phyloP scores from a whole-genome alignment of 2,329 filamentous ascomycete species.

The Phyllosticta capitalensis region DNA sequence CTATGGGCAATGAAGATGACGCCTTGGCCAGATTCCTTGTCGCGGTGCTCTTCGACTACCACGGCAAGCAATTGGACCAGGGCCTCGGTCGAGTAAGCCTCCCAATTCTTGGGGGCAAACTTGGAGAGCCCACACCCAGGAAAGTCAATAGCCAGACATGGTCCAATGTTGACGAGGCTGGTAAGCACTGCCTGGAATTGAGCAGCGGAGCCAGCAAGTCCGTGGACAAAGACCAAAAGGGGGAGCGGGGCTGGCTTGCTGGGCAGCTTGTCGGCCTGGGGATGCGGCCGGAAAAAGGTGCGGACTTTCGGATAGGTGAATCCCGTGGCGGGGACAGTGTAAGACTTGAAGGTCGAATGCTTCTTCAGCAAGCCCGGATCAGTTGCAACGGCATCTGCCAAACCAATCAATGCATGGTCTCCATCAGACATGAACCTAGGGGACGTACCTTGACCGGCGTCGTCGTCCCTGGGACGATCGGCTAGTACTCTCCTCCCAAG shows the following conservation, averaged over 20 bases:
- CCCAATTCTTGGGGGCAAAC: constrained; percentile 61
- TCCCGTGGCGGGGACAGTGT: constrained; percentile 54
- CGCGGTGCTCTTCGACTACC: constrained; percentile 65
- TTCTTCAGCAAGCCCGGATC: constrained; percentile 76
- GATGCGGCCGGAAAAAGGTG: constrained; percentile 74
- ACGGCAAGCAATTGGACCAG: constrained; percentile 65
- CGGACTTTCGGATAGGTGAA: constrained; percentile 67
- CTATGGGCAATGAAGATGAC: constrained; percentile 81
- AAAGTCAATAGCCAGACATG: constrained; percentile 80
- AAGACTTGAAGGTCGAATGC: constrained; percentile 61
- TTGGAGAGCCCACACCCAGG: constrained; percentile 79
- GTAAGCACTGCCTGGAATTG: constrained; percentile 78
- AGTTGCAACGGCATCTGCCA: constrained; percentile 40
- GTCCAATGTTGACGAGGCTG: constrained; percentile 71
- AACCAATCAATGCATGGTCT: constrained; percentile 2
- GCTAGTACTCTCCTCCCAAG: background rate
- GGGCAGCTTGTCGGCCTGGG: constrained; percentile 73
- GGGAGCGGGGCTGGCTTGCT: constrained; percentile 64
- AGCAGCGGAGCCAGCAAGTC: constrained; percentile 80
- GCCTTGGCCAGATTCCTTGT: constrained; percentile 54
- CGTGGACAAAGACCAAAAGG: constrained; percentile 83
- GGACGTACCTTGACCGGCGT: background rate
- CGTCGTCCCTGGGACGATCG: background rate
- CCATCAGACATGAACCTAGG: background rate
- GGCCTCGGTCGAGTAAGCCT: constrained; percentile 69